A percentile compares a stretch with the other conserved stretches of the same genome.
Evolutionary conservation across 2,329 filamentous ascomycete species (phyloP).

Genomic region (Lachnellula occidentalis): DNA sequence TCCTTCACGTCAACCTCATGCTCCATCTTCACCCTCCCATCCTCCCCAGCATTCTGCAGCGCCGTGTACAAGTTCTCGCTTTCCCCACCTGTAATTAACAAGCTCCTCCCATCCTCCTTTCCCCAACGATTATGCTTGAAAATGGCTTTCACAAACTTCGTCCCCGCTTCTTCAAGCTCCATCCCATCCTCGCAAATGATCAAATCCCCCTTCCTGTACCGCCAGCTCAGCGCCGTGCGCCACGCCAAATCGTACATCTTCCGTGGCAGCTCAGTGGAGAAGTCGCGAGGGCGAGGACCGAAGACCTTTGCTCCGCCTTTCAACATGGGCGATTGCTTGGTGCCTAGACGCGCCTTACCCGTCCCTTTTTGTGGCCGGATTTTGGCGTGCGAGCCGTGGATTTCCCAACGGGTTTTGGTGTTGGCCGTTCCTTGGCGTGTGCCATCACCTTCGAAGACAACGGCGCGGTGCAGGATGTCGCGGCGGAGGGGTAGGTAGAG

Average conservation of each 20-base stretch:
- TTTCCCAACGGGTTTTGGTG: constrained; percentile 75
- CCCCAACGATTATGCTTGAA: constrained; percentile 68
- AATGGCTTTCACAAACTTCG: constrained; percentile 60
- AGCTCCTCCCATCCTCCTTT: constrained; percentile 59
- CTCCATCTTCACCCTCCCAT: constrained; percentile 64
- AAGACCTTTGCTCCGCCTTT: constrained; percentile 82
- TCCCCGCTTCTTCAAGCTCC: constrained; percentile 50
- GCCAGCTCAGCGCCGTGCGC: constrained; percentile 88
- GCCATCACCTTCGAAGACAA: constrained; percentile 87
- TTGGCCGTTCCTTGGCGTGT: constrained; percentile 82
- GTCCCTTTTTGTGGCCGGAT: constrained; percentile 81
- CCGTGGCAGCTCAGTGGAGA: constrained; percentile 72
- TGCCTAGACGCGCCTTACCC: constrained; percentile 73
- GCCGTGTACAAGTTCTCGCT: constrained; percentile 61
- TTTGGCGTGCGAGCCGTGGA: constrained; percentile 79
- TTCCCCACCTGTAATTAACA: constrained; percentile 63
- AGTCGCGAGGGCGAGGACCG: constrained; percentile 90
- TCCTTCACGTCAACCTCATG: constrained; percentile 95
- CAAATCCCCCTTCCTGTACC: constrained; percentile 81
- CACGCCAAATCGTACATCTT: constrained; percentile 96
- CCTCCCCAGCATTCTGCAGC: constrained; percentile 56
- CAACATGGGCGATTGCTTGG: constrained; percentile 74
- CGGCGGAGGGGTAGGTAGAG: constrained; percentile 81
- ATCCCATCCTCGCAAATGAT: constrained; percentile 76
- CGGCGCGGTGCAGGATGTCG: constrained; percentile 87